Evolutionary conservation across 148 eudicot species (phyloP), one percentile per base, ranked within the genome.

Genomic region (Rhododendron simsii): DNA sequence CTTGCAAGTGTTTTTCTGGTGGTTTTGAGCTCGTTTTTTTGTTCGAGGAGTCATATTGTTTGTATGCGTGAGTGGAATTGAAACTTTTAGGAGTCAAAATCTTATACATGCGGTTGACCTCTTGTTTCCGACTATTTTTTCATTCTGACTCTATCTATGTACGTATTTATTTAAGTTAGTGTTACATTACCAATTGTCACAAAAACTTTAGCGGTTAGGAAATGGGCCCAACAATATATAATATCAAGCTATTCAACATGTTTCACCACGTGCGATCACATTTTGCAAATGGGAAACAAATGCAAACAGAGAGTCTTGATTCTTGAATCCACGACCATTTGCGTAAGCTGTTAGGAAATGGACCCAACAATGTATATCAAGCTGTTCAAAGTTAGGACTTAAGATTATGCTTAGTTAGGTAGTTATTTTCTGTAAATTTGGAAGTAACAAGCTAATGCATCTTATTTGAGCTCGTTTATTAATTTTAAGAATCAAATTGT

Each of bases 1-100:
- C 90, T 86, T 96, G 55, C 6, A 8, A 59, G 65, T 20, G 65
- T 59, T 59, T 51, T 59, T 59, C 9, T 20, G 26, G 65, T 59
- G 65, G 65, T 20, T 59, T 59, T 59, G n/a, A 59, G 26, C n/a
- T 21, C 2, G 65, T 59, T 59, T 59, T 20, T 59, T 59, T 59
- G 65, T 59, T 59, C 8, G n/a, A 18, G 23, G n/a, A 59, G 23
- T 20, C 65, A 59, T 57, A 16, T 59, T 59, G 23, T 59, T 59
- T 20, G 65, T n/a, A 21, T 59, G 10, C 8, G 23, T 21, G 20
- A 59, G 65, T 59, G 2, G 65, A 59, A 59, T 59, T 59, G 23
- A 21, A 59, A 59, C n/a, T 59, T 59, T 8, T 59, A 20, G 65
- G 21, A 20, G 65, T 59, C 65, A 59, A 59, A 57, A 59, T 18